Percentiles rank a stretch among this genome's conserved stretches.
These are phyloP conservation scores for Penicillium chermesinum DNA, from an alignment of 495 filamentous ascomycete species.

Conservation along the genomic window DNA sequence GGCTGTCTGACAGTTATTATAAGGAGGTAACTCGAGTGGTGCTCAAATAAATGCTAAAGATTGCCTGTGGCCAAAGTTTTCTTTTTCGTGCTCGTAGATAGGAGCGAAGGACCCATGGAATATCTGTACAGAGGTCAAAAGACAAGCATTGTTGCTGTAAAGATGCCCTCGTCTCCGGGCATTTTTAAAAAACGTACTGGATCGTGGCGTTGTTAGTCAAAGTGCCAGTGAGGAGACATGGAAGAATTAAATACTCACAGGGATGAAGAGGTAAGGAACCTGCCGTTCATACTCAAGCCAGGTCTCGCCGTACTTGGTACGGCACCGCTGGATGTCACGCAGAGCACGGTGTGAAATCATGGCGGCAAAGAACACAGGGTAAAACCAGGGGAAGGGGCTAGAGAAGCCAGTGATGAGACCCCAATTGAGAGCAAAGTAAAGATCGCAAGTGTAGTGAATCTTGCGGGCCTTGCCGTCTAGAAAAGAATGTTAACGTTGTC, in stretches of 20 bases:
- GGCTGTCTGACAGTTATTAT: conserved; percentile 13
- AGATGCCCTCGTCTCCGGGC: background rate
- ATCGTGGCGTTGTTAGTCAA: no score
- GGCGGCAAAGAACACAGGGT: conserved; percentile 79
- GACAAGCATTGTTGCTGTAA: no score
- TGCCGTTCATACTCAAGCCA: conserved; percentile 85
- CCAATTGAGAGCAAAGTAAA: conserved; percentile 67
- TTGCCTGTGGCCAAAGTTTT: conserved; percentile 9
- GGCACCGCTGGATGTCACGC: conserved; percentile 81
- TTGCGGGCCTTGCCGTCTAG: conserved; percentile 79
- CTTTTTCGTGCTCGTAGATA: conserved; percentile 10
- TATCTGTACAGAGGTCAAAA: conserved; percentile 16
- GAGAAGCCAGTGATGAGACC: conserved; percentile 61
- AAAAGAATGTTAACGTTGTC: conserved; percentile 5
- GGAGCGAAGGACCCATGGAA: conserved; percentile 9
- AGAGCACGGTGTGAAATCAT: conserved; percentile 91
- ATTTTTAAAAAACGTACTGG: conserved; percentile 36
- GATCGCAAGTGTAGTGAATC: conserved; percentile 91
- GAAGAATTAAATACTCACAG: conserved; percentile 55
- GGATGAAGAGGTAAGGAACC: conserved; percentile 94
- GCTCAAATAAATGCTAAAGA: conserved; percentile 4
- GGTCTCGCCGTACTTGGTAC: conserved; percentile 82
- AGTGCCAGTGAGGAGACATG: background rate
- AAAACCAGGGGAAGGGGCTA: conserved; percentile 96
- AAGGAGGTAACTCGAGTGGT: conserved; percentile 16